A percentile compares a stretch with the other conserved stretches of the same genome.
These are phyloP conservation scores for Salix dunnii DNA, from an alignment of 345 rosid genomes.

Conservation along the genomic window DNA sequence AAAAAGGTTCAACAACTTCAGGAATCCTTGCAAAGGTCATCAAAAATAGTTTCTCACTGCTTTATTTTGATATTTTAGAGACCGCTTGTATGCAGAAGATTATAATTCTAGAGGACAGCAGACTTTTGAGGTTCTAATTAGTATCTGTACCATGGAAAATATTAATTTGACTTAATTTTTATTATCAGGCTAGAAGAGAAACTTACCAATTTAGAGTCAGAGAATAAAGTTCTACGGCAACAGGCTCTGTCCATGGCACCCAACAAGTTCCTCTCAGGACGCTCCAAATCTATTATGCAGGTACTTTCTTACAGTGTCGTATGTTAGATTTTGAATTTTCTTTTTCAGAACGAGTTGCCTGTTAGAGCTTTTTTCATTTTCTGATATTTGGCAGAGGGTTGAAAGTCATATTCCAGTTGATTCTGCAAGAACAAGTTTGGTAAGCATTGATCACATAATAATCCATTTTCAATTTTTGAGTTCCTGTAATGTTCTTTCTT, in stretches of 20 bases:
- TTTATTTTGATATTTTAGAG: background rate
- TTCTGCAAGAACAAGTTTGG: slow-evolving; percentile 48
- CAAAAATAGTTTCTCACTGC: background rate
- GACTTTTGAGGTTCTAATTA: background rate
- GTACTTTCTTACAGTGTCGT: slow-evolving; percentile 27
- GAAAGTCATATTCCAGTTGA: slow-evolving; percentile 64
- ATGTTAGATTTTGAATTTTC: background rate
- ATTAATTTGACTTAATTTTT: slow-evolving; percentile 3
- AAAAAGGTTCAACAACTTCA: slow-evolving; percentile 68
- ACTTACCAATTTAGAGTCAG: slow-evolving; percentile 74
- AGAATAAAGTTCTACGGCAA: slow-evolving; percentile 84
- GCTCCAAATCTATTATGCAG: slow-evolving; percentile 87
- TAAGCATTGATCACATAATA: slow-evolving; percentile 20
- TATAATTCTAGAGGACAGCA: background rate
- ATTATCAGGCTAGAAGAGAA: slow-evolving; percentile 80
- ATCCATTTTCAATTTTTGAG: background rate
- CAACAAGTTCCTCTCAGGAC: slow-evolving; percentile 86
- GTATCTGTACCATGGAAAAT: background rate
- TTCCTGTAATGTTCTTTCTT: background rate
- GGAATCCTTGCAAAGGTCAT: slow-evolving; percentile 68
- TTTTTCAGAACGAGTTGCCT: background rate
- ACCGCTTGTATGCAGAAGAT: background rate
- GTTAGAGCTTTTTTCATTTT: slow-evolving; percentile 14
- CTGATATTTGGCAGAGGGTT: slow-evolving; percentile 52
- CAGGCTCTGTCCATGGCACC: slow-evolving; percentile 95